Conservation (phyloP, 768 basidiomycete genomes). For the Suillus occidentalis region DNA sequence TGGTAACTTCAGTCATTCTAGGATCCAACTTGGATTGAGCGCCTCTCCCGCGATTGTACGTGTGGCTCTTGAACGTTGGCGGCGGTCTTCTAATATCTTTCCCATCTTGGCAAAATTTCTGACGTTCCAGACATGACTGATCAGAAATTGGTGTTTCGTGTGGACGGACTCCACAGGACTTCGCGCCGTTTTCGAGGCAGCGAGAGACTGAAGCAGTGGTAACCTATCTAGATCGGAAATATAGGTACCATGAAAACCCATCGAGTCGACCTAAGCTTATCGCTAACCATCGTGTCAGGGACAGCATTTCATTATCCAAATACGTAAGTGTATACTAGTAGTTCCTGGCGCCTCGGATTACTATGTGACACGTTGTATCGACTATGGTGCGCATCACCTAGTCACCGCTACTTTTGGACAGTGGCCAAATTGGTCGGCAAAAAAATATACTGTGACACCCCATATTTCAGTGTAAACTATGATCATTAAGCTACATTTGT, state of each 20-base stretch:
- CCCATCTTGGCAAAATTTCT: not conserved
- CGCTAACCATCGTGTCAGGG: not conserved
- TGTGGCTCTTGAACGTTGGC: not conserved
- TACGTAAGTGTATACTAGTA: not conserved
- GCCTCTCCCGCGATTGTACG: not conserved
- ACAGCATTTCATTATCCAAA: not conserved
- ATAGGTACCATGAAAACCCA: not conserved
- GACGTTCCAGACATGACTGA: not conserved
- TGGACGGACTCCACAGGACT: not conserved
- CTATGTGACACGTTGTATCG: not conserved
- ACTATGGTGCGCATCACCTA: no score
- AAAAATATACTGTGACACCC: no score
- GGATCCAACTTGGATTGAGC: not conserved
- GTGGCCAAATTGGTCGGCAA: no score
- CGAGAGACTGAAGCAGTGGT: not conserved
- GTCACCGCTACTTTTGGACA: no score
- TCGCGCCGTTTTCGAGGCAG: not conserved
- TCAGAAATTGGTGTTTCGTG: not conserved
- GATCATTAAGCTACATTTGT: no score
- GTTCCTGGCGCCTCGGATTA: not conserved
- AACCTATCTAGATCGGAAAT: not conserved
- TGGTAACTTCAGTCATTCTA: not conserved
- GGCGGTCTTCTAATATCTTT: not conserved
- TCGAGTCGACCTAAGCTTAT: not conserved
- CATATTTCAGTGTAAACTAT: no score